A percentile compares a stretch with the other conserved stretches of the same genome.
Evolutionary conservation across 2,329 filamentous ascomycete genomes (phyloP).

Genomic region (Curvularia sp.): DNA sequence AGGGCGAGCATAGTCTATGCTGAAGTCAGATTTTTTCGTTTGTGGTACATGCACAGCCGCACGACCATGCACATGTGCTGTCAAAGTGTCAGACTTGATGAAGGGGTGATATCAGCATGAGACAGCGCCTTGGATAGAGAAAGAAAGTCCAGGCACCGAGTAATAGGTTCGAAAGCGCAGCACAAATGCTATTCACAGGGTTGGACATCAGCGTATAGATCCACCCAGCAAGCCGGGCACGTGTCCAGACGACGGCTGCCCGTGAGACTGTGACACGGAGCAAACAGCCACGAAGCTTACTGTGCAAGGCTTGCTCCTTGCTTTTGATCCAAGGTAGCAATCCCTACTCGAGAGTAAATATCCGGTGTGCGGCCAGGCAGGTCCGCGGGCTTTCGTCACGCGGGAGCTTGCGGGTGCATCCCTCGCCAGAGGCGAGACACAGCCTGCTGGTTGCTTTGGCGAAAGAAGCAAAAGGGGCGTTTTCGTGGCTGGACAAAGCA

Average conservation of each 20-base stretch:
- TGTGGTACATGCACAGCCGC: conserved; percentile 7
- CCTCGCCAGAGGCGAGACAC: conserved; percentile 4
- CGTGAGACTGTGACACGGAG: conserved; percentile 24
- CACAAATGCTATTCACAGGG: conserved; percentile 22
- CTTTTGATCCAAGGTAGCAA: conserved; percentile 17
- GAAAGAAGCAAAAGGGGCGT: conserved; percentile 4
- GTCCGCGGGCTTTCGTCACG: conserved; percentile 11
- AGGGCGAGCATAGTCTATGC: not conserved
- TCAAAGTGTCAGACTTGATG: conserved; percentile 5
- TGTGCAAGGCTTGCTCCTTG: conserved; percentile 22
- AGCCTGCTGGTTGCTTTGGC: conserved; percentile 4
- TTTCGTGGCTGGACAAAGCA: conserved; percentile 20
- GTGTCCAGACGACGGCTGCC: conserved; percentile 16
- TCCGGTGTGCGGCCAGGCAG: conserved; percentile 16
- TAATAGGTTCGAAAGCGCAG: conserved; percentile 22
- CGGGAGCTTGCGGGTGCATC: conserved; percentile 13
- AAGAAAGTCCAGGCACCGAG: conserved; percentile 14
- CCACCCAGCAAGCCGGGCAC: conserved; percentile 23
- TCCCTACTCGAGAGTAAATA: conserved; percentile 18
- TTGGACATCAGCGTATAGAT: conserved; percentile 15
- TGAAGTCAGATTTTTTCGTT: conserved; percentile 4
- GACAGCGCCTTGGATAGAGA: conserved; percentile 11
- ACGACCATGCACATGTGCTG: conserved; percentile 11
- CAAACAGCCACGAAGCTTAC: conserved; percentile 31
- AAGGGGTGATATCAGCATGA: conserved; percentile 6